phyloP scores from a whole-genome alignment of 2,329 filamentous ascomycete species.

The Trematosphaeria pertusa region DNA sequence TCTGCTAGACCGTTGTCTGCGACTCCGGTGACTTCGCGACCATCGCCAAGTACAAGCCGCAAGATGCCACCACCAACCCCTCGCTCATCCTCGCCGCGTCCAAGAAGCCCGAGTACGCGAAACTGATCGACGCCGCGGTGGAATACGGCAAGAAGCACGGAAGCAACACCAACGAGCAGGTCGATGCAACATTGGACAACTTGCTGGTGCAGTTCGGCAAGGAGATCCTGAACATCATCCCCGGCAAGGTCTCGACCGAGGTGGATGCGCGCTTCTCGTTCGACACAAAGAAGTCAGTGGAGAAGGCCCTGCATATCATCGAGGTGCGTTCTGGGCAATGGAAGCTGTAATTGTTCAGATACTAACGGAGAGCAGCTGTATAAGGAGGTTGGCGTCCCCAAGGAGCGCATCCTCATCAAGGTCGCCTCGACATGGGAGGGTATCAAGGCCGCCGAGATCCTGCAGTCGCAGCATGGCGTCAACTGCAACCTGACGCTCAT shows the following conservation, averaged over 20 bases:
- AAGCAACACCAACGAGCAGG: constrained; percentile 75
- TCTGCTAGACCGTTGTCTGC: constrained; percentile 82
- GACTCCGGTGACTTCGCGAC: constrained; percentile 88
- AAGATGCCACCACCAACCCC: constrained; percentile 99
- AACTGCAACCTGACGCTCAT: constrained; percentile 99
- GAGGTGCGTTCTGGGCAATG: constrained; percentile 66
- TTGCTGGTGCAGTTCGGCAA: constrained; percentile 97
- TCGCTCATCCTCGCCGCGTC: constrained; percentile 97
- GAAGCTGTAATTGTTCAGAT: constrained; percentile 4
- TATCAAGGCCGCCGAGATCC: constrained; percentile 97
- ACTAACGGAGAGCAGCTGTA: constrained; percentile 73
- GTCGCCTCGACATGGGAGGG: constrained; percentile 99
- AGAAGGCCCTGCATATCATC: constrained; percentile 97
- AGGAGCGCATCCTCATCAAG: constrained; percentile 98
- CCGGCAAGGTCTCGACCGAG: constrained; percentile 98
- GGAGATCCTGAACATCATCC: constrained; percentile 96
- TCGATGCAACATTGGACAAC: constrained; percentile 88
- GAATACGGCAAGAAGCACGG: constrained; percentile 81
- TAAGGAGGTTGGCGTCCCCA: constrained; percentile 87
- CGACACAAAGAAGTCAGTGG: constrained; percentile 86
- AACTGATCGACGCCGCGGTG: constrained; percentile 86
- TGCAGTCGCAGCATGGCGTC: constrained; percentile 93
- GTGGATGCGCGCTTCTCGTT: constrained; percentile 97
- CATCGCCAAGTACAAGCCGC: constrained; percentile 99
- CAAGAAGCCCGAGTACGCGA: constrained; percentile 96